Conservation (phyloP, 1,284 basidiomycete species). For the Boletus mariae region DNA sequence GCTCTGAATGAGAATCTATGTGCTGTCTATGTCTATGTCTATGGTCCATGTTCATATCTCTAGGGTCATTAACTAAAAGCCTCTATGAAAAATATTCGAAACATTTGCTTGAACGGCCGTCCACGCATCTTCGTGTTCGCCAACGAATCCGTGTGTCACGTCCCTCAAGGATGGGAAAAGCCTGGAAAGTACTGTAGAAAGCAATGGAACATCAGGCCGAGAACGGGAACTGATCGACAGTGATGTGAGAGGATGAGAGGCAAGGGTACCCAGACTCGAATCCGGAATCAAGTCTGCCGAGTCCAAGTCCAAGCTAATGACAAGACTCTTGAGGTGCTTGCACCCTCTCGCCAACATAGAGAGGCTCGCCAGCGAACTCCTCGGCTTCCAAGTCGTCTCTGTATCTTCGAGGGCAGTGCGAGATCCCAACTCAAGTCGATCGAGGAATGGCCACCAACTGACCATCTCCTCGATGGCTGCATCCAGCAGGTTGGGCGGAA, state of each 20-base stretch:
- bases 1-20: neutral
- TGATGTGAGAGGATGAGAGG: slow-evolving; percentile 19
- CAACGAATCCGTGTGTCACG: slow-evolving; percentile 16
- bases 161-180: slow-evolving; percentile 23
- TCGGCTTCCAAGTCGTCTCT: slow-evolving; percentile 26
- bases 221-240: slow-evolving; percentile 23
- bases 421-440: slow-evolving; percentile 43
- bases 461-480: slow-evolving; percentile 38
- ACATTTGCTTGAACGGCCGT: slow-evolving; percentile 10
- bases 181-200: slow-evolving; percentile 12
- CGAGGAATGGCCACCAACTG: slow-evolving; percentile 45
- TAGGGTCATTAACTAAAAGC: neutral
- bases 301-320: slow-evolving; percentile 34
- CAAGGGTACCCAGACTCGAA: neutral
- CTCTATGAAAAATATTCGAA: neutral
- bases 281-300: slow-evolving; percentile 4
- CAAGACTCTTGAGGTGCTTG: slow-evolving; percentile 37
- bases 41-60: neutral
- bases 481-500: slow-evolving; percentile 42
- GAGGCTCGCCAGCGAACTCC: slow-evolving; percentile 38
- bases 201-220: slow-evolving; percentile 10
- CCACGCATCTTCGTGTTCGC: slow-evolving; percentile 24
- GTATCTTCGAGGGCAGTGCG: slow-evolving; percentile 25
- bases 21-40: neutral
- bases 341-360: slow-evolving; percentile 34